Conservation (phyloP, 306 rosid genomes). For the Coriaria nepalensis region DNA sequence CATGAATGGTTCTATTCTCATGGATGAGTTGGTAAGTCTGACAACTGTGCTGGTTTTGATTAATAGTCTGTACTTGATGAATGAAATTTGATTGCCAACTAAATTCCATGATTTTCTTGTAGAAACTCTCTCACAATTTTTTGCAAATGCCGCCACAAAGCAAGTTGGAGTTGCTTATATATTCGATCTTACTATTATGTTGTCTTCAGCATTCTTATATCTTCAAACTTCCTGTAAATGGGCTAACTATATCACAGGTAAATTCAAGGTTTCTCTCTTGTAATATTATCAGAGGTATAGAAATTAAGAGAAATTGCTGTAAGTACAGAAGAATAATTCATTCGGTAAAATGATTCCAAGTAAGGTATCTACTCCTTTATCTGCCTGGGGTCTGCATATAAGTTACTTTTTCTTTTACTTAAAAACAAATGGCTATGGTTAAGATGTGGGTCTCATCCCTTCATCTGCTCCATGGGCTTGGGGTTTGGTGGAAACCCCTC, state of each 20-base stretch:
- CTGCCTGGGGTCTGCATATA: too few relatives aligned
- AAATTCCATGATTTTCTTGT: constrained; percentile 23
- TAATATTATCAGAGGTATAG: neutral
- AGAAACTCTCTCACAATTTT: constrained; percentile 74
- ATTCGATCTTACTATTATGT: constrained; percentile 38
- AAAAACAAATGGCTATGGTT: too few relatives aligned
- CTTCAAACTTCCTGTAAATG: constrained; percentile 31
- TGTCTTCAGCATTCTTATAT: constrained; percentile 42
- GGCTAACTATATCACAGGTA: constrained; percentile 54
- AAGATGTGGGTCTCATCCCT: too few relatives aligned
- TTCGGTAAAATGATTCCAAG: too few relatives aligned
- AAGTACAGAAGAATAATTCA: too few relatives aligned
- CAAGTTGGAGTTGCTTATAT: constrained; percentile 73
- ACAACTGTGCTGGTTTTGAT: constrained; percentile 2
- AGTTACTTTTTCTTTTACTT: too few relatives aligned
- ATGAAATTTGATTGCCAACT: constrained; percentile 19
- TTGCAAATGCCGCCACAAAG: constrained; percentile 34
- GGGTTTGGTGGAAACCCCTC: too few relatives aligned
- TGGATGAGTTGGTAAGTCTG: constrained; percentile 43
- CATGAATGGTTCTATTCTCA: constrained; percentile 20
- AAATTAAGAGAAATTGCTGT: too few relatives aligned
- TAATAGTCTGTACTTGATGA: constrained; percentile 7
- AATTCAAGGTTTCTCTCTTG: constrained; percentile 9
- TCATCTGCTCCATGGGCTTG: too few relatives aligned
- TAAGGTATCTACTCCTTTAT: too few relatives aligned